Evolutionary conservation across 2,329 filamentous ascomycete genomes (phyloP).

Genomic region (Didymella lethalis): DNA sequence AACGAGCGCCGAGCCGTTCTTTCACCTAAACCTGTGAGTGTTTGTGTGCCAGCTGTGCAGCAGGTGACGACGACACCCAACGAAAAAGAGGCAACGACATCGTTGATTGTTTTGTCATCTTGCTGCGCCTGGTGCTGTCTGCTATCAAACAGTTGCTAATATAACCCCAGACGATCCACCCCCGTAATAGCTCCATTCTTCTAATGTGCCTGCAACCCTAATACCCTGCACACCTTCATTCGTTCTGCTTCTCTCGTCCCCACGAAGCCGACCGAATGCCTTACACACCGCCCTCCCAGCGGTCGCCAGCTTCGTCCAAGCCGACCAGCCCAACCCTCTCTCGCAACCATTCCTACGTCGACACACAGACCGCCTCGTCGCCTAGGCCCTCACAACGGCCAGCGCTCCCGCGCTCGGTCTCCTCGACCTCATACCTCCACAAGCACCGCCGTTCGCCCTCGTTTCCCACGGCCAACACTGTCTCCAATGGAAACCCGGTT

Average conservation of each 20-base stretch:
- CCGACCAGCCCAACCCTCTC: conserved; percentile 59
- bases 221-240: conserved; percentile 42
- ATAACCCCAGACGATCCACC: conserved; percentile 26
- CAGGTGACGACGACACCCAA: background rate
- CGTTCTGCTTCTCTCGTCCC: conserved; percentile 41
- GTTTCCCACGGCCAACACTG: conserved; percentile 42
- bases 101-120: conserved; percentile 14
- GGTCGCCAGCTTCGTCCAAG: conserved; percentile 66
- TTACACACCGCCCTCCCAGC: conserved; percentile 81
- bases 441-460: conserved; percentile 68
- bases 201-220: conserved; percentile 55
- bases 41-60: conserved; percentile 10
- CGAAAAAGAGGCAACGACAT: background rate
- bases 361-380: conserved; percentile 49
- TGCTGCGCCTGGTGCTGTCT: conserved; percentile 10
- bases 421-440: conserved; percentile 68
- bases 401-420: conserved; percentile 63
- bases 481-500: conserved; percentile 39
- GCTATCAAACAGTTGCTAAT: conserved; percentile 24
- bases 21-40: conserved; percentile 35
- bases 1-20: conserved; percentile 25
- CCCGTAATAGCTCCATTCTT: conserved; percentile 42
- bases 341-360: conserved; percentile 60
- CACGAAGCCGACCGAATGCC: conserved; percentile 70
- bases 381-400: conserved; percentile 51